Evolutionary conservation across 306 rosid species (phyloP).

Genomic region (Dryas alaskensis): DNA sequence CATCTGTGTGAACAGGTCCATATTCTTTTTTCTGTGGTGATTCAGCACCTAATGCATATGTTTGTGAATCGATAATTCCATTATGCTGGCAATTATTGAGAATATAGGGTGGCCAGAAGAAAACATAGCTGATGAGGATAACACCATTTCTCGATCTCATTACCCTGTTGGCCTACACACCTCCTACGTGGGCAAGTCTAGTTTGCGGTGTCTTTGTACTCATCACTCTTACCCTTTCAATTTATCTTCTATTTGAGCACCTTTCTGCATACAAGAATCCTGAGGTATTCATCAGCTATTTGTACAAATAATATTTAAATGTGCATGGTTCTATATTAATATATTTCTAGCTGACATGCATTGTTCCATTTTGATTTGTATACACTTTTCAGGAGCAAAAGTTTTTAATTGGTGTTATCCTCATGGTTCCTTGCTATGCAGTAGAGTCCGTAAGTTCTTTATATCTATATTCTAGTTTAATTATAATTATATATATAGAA

Average conservation of each 20-base stretch:
- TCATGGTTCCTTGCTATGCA: constrained; percentile 98
- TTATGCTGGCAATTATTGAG: constrained; percentile 40
- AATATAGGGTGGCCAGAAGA: constrained; percentile 28
- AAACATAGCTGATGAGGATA: constrained; percentile 43
- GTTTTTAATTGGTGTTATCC: constrained; percentile 83
- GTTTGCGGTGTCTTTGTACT: constrained; percentile 61
- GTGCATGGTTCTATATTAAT: not conserved
- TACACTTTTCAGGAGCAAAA: constrained; percentile 65
- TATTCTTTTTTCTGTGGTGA: constrained; percentile 18
- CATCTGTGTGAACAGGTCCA: constrained; percentile 18
- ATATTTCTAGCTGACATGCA: constrained; percentile 7
- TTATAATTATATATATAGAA: too few relatives aligned
- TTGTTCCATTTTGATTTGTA: constrained; percentile 14
- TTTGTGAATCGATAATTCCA: constrained; percentile 22
- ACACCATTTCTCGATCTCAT: constrained; percentile 22
- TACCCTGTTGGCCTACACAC: constrained; percentile 39
- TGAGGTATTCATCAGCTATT: constrained; percentile 46
- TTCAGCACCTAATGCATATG: constrained; percentile 19
- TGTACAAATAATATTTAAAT: not conserved
- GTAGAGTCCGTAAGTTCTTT: constrained; percentile 80
- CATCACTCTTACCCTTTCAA: constrained; percentile 63
- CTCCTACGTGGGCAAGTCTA: constrained; percentile 86
- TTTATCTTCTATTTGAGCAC: constrained; percentile 81
- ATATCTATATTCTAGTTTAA: too few relatives aligned
- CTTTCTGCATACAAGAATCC: constrained; percentile 97